Percentiles rank a stretch among this genome's conserved stretches.
Evolutionary conservation across 2,329 filamentous ascomycete genomes (phyloP).

Genomic region (Ilyonectria destructans): DNA sequence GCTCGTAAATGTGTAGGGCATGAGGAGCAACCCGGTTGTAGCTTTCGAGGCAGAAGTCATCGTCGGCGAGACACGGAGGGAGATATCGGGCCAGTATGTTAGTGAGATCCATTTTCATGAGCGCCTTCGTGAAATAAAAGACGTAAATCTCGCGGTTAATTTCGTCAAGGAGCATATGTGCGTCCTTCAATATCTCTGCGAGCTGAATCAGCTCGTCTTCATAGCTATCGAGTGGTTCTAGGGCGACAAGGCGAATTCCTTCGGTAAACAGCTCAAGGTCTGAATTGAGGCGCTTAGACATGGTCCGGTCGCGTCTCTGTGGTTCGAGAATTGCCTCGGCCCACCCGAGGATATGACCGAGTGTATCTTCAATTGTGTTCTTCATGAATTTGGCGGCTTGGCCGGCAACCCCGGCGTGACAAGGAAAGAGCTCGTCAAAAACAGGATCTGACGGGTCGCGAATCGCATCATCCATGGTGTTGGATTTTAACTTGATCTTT

Average conservation of each 20-base stretch:
- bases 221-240: too few species aligned
- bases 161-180: too few species aligned
- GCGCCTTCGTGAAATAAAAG: background rate
- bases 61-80: background rate
- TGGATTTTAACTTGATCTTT: background rate
- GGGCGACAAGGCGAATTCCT: too few species aligned
- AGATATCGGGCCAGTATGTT: background rate
- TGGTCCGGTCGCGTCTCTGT: too few species aligned
- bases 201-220: too few species aligned
- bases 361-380: background rate
- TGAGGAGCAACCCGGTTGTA: background rate
- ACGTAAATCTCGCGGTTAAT: too few species aligned
- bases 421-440: background rate
- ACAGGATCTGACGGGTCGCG: background rate
- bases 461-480: background rate
- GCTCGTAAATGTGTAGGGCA: slow-evolving; percentile 4
- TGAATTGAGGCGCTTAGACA: too few species aligned
- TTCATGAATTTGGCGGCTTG: background rate
- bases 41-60: background rate
- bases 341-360: background rate
- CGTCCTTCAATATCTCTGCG: too few species aligned
- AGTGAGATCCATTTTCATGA: background rate
- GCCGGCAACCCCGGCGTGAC: background rate
- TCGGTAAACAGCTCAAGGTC: too few species aligned
- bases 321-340: background rate